These are phyloP conservation scores for Candida coleopterorum DNA, from an alignment of 805 yeast genomes.

Conservation along the genomic window DNA sequence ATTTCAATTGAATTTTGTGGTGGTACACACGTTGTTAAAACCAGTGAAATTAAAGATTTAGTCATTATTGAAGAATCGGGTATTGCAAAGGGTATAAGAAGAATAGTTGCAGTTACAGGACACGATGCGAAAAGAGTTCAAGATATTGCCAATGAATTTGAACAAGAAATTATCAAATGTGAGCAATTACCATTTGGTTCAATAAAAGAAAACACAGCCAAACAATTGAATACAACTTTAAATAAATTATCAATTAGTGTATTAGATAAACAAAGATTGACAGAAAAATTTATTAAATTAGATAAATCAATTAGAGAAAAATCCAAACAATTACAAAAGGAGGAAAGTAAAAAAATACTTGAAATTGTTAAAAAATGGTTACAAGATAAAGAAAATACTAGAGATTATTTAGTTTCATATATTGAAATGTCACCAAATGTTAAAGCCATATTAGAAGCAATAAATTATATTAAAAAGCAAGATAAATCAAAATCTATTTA, in stretches of 20 bases:
- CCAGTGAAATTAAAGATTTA: conserved; percentile 89
- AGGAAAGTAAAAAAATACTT: conserved; percentile 74
- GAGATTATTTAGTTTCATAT: conserved; percentile 60
- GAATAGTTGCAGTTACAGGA: conserved; percentile 97
- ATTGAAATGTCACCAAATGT: conserved; percentile 76
- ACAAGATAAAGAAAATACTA: conserved; percentile 39
- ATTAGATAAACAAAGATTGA: conserved; percentile 70
- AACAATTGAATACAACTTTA: conserved; percentile 77
- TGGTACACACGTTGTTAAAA: conserved; percentile 93
- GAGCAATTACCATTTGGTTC: conserved; percentile 66
- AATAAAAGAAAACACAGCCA: conserved; percentile 73
- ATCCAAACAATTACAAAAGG: conserved; percentile 80
- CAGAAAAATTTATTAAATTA: conserved; percentile 66
- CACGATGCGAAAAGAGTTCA: conserved; percentile 87
- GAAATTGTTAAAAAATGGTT: conserved; percentile 75
- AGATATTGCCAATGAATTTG: conserved; percentile 72
- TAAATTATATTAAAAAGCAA: conserved; percentile 74
- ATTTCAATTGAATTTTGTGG: conserved; percentile 96
- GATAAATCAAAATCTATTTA: conserved; percentile 72
- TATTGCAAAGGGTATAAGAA: conserved; percentile 97
- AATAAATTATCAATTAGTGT: conserved; percentile 82
- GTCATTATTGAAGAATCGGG: conserved; percentile 92
- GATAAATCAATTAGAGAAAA: conserved; percentile 89
- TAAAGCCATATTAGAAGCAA: conserved; percentile 91
- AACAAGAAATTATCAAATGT: conserved; percentile 52